These are phyloP conservation scores for Cenchrus americanus DNA, from an alignment of 176 grass and related monocot species.

Conservation along the genomic window DNA sequence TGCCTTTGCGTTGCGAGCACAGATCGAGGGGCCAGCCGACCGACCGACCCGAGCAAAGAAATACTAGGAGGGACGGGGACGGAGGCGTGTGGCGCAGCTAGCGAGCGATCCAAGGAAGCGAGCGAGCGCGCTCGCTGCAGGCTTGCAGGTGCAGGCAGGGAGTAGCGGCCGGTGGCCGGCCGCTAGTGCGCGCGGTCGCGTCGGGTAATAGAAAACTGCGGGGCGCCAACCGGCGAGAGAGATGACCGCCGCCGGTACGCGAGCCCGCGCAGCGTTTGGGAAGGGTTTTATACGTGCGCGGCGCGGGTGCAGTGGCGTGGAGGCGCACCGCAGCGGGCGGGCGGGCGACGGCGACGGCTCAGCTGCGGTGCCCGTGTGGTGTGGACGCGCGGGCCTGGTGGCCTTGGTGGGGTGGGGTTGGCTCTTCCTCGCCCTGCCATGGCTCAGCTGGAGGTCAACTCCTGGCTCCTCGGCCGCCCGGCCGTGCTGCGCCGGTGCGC, in stretches of 20 bases:
- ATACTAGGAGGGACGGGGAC: background rate
- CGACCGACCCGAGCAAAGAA: constrained; percentile 24
- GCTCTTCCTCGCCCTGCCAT: background rate
- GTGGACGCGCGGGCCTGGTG: background rate
- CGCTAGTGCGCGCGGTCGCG: constrained; percentile 21
- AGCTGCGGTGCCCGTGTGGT: background rate
- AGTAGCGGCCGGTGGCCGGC: background rate
- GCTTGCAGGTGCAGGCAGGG: background rate
- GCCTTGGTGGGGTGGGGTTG: background rate
- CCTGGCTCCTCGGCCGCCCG: constrained; percentile 24
- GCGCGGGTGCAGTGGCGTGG: background rate
- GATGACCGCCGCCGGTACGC: too few relatives aligned
- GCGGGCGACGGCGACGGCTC: background rate
- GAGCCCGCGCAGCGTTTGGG: background rate
- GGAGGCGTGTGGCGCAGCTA: background rate
- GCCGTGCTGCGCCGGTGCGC: background rate
- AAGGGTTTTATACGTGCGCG: background rate
- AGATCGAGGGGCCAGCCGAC: background rate
- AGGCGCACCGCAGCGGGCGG: background rate
- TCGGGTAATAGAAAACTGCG: constrained; percentile 41
- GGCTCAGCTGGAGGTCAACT: background rate
- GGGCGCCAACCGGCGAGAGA: constrained; percentile 23
- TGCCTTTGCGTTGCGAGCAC: background rate
- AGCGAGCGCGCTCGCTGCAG: background rate
- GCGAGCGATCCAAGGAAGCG: constrained; percentile 53